Conservation (phyloP, 345 rosid genomes). For the Boechera divaricarpa region DNA sequence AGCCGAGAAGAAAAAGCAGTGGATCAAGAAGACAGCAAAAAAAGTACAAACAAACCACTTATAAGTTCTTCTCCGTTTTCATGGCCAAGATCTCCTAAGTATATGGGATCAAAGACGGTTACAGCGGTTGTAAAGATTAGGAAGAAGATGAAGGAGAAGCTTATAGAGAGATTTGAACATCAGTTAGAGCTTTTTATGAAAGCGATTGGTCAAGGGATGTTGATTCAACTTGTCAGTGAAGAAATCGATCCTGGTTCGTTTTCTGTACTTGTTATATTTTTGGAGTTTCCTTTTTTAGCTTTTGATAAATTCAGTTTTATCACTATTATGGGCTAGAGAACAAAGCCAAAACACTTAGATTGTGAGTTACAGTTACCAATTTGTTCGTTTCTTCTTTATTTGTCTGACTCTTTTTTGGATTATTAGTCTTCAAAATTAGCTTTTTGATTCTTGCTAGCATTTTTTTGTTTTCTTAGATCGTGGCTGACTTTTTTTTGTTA, state of each 20-base stretch:
- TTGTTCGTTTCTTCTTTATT: conserved; percentile 17
- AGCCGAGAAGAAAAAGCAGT: conserved; percentile 64
- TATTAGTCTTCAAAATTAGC: background rate
- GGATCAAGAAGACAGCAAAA: conserved; percentile 49
- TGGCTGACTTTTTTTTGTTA: background rate
- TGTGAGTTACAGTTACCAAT: conserved; percentile 1
- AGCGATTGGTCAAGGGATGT: conserved; percentile 82
- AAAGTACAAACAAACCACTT: conserved; percentile 28
- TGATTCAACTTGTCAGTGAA: conserved; percentile 82
- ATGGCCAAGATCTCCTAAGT: conserved; percentile 46
- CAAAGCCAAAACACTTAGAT: conserved; percentile 26
- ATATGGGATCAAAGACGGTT: conserved; percentile 44
- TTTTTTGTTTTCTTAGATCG: background rate
- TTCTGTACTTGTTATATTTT: background rate
- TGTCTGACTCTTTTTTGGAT: background rate
- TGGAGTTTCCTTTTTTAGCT: background rate
- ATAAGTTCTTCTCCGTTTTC: conserved; percentile 27
- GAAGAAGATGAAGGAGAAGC: conserved; percentile 79
- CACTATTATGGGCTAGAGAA: conserved; percentile 28
- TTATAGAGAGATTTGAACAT: conserved; percentile 73
- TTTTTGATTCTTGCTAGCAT: conserved; percentile 24
- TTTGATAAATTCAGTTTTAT: background rate
- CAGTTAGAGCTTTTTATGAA: conserved; percentile 69
- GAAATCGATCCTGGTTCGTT: conserved; percentile 80
- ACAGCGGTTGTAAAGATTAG: conserved; percentile 72